Conservation (phyloP, 345 rosid species). For the Rhodamnia rubescens region DNA sequence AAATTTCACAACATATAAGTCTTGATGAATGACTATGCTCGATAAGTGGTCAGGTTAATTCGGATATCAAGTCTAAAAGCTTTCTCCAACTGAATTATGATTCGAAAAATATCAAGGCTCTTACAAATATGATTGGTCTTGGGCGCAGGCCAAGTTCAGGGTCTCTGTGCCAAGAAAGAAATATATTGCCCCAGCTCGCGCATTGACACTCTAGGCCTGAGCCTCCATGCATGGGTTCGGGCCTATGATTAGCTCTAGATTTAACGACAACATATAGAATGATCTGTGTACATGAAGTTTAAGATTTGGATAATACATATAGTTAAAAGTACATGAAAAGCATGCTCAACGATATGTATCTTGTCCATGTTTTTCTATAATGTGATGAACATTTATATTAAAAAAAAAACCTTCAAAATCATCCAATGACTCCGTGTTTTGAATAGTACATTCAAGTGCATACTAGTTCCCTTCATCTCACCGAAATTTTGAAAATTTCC, state of each 20-base stretch:
- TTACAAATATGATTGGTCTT: background rate
- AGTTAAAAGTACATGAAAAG: background rate
- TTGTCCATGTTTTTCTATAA: background rate
- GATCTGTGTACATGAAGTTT: background rate
- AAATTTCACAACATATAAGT: background rate
- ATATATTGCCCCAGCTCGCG: background rate
- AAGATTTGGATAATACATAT: background rate
- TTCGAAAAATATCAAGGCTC: background rate
- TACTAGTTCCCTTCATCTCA: background rate
- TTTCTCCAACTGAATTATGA: background rate
- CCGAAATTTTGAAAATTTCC: background rate
- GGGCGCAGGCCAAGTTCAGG: accelerated
- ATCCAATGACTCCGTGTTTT: background rate
- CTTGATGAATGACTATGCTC: background rate
- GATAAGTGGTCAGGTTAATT: background rate
- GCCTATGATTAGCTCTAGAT: background rate
- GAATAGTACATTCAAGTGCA: background rate
- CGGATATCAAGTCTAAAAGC: background rate
- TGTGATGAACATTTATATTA: background rate
- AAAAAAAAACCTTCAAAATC: background rate
- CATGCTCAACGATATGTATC: background rate
- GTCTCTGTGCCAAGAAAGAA: background rate
- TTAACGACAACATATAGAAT: background rate
- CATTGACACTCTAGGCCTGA: background rate
- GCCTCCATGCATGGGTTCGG: background rate